Conservation (phyloP, 2,329 filamentous ascomycete genomes). For the Fusarium protoensiforme region DNA sequence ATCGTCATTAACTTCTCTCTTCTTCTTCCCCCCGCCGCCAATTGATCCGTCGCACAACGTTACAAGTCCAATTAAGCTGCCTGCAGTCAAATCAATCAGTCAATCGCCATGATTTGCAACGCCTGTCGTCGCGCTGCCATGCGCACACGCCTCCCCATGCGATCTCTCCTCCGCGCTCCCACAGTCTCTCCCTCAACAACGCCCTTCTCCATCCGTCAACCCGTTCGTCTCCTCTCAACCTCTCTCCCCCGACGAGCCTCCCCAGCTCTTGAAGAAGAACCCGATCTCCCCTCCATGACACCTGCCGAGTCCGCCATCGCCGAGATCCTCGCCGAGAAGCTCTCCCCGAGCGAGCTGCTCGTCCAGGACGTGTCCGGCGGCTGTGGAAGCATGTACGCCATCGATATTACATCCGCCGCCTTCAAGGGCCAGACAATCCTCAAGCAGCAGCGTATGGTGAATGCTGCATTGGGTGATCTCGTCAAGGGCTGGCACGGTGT, state of each 20-base stretch:
- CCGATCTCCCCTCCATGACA: conserved; percentile 47
- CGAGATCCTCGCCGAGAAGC: conserved; percentile 61
- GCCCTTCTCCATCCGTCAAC: conserved; percentile 7
- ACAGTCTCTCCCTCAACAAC: conserved; percentile 9
- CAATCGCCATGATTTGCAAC: conserved; percentile 37
- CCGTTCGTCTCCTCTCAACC: conserved; percentile 19
- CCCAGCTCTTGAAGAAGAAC: conserved; percentile 18
- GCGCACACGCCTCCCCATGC: conserved; percentile 32
- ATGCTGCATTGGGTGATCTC: conserved; percentile 77
- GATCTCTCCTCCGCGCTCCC: conserved; percentile 15
- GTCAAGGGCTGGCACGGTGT: conserved; percentile 87
- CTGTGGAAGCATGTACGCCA: conserved; percentile 88
- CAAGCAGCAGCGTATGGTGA: conserved; percentile 86
- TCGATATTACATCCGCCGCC: conserved; percentile 77
- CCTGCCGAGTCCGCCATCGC: conserved; percentile 70
- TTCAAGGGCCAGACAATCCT: conserved; percentile 79
- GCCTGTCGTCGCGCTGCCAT: conserved; percentile 41
- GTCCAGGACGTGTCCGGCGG: conserved; percentile 86
- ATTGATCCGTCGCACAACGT: conserved; percentile 11
- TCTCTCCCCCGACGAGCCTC: conserved; percentile 17
- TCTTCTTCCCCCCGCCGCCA: neutral
- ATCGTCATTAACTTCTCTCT: conserved; percentile 22
- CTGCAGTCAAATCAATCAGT: neutral
- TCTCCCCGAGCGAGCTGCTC: conserved; percentile 63
- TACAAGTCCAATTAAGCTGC: neutral